Percentiles rank a stretch among this genome's conserved stretches.
Conservation (phyloP, 2,329 filamentous ascomycete genomes). For the Calonectria pseudoturangicola region DNA sequence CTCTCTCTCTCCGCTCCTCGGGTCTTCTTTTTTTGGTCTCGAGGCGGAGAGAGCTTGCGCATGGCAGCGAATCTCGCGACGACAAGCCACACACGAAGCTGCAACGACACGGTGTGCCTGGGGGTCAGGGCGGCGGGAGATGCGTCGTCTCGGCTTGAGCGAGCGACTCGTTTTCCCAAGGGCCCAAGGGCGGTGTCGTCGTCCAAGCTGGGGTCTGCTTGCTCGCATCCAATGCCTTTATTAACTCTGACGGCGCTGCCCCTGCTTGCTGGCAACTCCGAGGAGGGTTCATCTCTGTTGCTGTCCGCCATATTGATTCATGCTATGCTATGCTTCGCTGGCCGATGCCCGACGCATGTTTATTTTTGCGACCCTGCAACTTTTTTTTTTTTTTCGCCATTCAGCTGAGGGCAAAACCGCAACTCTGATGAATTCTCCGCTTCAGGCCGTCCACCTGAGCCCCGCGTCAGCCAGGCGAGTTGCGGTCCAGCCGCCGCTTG, state of each 20-base stretch:
- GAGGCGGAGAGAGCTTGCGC: neutral
- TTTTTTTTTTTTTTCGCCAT: neutral
- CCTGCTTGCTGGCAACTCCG: constrained; percentile 21
- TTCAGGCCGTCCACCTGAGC: constrained; percentile 21
- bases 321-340: constrained; percentile 22
- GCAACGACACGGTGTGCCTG: constrained; percentile 20
- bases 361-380: neutral
- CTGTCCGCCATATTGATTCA: constrained; percentile 18
- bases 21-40: constrained; percentile 28
- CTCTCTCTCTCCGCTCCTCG: neutral
- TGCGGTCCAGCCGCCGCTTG: constrained; percentile 16
- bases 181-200: constrained; percentile 11
- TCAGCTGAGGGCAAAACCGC: constrained; percentile 15
- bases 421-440: constrained; percentile 22
- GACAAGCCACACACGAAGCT: constrained; percentile 23
- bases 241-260: constrained; percentile 24
- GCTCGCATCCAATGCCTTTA: constrained; percentile 24
- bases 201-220: constrained; percentile 25
- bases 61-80: constrained; percentile 17
- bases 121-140: constrained; percentile 22
- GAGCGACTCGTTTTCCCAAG: constrained; percentile 4
- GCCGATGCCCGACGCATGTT: constrained; percentile 8
- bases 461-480: constrained; percentile 1
- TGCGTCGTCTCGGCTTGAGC: constrained; percentile 22
- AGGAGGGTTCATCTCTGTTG: constrained; percentile 28